These are phyloP conservation scores for Sordariomycetes sp. DNA, from an alignment of 2,329 filamentous ascomycete genomes.

Conservation along the genomic window DNA sequence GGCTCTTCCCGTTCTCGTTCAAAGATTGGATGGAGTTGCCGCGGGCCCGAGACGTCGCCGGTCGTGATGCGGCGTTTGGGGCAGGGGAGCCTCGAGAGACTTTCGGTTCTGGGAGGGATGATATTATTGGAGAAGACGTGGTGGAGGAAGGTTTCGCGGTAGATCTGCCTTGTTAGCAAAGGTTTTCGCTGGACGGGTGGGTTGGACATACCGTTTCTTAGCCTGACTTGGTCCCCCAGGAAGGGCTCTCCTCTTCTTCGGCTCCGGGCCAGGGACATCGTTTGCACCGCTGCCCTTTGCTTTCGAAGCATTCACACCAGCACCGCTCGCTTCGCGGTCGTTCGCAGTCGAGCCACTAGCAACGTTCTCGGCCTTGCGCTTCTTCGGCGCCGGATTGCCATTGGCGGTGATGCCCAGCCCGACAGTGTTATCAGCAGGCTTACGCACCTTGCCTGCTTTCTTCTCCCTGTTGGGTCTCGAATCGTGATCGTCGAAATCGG, in stretches of 20 bases:
- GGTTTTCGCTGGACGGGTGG: too few relatives aligned
- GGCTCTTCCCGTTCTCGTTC: conserved; percentile 42
- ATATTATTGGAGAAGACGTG: conserved; percentile 67
- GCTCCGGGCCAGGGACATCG: conserved; percentile 60
- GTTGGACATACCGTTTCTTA: conserved; percentile 63
- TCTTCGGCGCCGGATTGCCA: conserved; percentile 55
- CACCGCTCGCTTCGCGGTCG: conserved; percentile 62
- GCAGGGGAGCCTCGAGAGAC: conserved; percentile 49
- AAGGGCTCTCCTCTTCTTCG: conserved; percentile 63
- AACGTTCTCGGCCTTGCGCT: conserved; percentile 71
- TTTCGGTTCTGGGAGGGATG: conserved; percentile 55
- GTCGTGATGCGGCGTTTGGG: conserved; percentile 46
- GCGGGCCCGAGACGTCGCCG: conserved; percentile 61
- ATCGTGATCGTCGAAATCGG: conserved; percentile 63
- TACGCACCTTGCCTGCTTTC: conserved; percentile 53
- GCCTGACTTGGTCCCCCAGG: conserved; percentile 57
- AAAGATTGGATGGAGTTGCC: conserved; percentile 63
- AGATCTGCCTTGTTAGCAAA: too few relatives aligned
- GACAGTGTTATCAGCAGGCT: conserved; percentile 44
- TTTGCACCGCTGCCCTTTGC: conserved; percentile 55
- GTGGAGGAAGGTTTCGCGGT: conserved; percentile 66
- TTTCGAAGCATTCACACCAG: conserved; percentile 42
- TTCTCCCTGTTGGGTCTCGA: conserved; percentile 52
- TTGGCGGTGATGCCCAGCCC: conserved; percentile 58
- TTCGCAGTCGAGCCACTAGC: conserved; percentile 39